phyloP scores from a whole-genome alignment of 2,329 filamentous ascomycete genomes.

The Sporothrix brasiliensis region DNA sequence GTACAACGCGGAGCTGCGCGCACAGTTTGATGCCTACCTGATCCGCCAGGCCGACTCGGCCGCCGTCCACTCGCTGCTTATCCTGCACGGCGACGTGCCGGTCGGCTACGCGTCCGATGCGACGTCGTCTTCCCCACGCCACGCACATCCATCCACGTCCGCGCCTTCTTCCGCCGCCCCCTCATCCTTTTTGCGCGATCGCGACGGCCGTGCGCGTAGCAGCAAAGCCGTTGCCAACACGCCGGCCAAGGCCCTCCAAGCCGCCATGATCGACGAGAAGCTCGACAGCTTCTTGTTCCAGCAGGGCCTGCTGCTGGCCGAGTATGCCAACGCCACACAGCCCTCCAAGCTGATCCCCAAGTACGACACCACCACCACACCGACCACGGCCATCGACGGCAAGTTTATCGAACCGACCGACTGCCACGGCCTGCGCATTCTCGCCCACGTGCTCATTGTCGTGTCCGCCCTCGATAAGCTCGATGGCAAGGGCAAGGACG shows the following conservation, averaged over 20 bases:
- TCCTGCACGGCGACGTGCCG: conserved; percentile 35
- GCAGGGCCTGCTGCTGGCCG: conserved; percentile 58
- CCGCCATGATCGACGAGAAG: conserved; percentile 69
- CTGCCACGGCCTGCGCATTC: conserved; percentile 66
- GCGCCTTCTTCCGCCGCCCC: not conserved
- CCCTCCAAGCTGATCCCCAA: conserved; percentile 51
- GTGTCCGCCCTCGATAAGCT: conserved; percentile 66
- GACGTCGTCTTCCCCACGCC: not conserved
- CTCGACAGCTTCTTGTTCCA: conserved; percentile 61
- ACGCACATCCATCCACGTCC: not conserved
- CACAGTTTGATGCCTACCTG: conserved; percentile 38
- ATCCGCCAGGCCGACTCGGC: conserved; percentile 34
- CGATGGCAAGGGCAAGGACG: conserved; percentile 36
- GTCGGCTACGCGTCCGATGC: conserved; percentile 2
- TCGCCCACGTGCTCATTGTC: conserved; percentile 67
- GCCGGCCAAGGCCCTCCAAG: conserved; percentile 75
- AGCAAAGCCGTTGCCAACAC: conserved; percentile 49
- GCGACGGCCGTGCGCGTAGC: conserved; percentile 27
- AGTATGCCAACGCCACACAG: conserved; percentile 47
- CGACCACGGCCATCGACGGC: conserved; percentile 30
- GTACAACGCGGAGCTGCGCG: conserved; percentile 38
- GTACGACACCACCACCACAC: conserved; percentile 41
- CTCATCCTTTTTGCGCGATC: conserved; percentile 20
- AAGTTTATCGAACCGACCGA: conserved; percentile 59
- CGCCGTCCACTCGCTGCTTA: conserved; percentile 33